These are phyloP conservation scores for Ceratobasidium sp. DNA, from an alignment of 1,284 basidiomycete genomes.

Conservation along the genomic window DNA sequence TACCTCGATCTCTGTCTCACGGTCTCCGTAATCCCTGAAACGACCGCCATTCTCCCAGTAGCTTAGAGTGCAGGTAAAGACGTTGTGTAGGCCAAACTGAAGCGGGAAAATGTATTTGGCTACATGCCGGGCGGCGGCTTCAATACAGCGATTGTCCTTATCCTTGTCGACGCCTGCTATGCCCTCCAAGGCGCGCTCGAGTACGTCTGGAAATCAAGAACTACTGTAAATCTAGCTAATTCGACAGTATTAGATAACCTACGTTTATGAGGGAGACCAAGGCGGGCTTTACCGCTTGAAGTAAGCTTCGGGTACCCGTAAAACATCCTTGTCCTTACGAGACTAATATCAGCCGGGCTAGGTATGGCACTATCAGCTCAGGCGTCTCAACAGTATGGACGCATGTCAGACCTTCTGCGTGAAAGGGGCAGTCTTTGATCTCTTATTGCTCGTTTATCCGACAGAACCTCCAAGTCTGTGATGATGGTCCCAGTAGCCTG, in stretches of 20 bases:
- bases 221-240: not conserved
- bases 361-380: not conserved
- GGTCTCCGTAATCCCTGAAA: constrained; percentile 63
- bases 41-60: constrained; percentile 44
- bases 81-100: constrained; percentile 71
- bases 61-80: constrained; percentile 52
- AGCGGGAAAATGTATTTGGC: constrained; percentile 85
- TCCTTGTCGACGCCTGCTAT: not conserved
- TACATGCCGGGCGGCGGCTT: constrained; percentile 62
- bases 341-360: constrained; percentile 56
- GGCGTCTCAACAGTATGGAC: not conserved
- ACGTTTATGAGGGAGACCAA: constrained; percentile 77
- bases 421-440: not conserved
- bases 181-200: constrained; percentile 54
- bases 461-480: constrained; percentile 51
- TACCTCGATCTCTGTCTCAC: constrained; percentile 77
- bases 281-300: constrained; percentile 54
- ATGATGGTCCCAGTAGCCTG: constrained; percentile 78
- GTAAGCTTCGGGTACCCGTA: constrained; percentile 66
- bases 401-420: constrained; percentile 1
- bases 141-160: constrained; percentile 13
- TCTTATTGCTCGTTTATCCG: not conserved
- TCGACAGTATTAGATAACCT: constrained; percentile 43
- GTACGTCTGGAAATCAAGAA: constrained; percentile 57
- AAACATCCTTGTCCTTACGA: constrained; percentile 67